Base-by-base conservation (phyloP, 2,329 filamentous ascomycete genomes). In the Pseudodiploospora longispora region DNA sequence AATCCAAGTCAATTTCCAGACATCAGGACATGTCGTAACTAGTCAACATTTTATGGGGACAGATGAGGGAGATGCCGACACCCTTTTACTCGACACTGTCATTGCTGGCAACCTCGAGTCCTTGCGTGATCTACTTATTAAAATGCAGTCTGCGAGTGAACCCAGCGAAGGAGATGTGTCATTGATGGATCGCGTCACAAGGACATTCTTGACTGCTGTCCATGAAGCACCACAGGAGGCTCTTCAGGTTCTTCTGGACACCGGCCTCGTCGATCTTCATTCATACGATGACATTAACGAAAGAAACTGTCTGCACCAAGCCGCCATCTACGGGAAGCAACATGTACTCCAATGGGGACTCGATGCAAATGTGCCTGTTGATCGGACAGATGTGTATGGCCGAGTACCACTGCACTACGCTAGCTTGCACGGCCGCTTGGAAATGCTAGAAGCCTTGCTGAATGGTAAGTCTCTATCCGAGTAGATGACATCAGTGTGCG, bases 251-350 rank as follows among this genome's bases (percentile, higher is more conserved):
- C 75, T 98, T 28, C 71, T 96, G 28, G 81, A 86, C 40, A 95
- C 90, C 3, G 80, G 80, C 1, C 69, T 93, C 27, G 87, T 98
- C 31, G 85, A 97, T 61, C 76, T 96, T n/a, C 82, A 88, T 57
- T 93, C 89, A 1, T 88, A 95, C 56, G 93, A 98, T 60, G 90
- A 96, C 57, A 97, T 98, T 63, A 98, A 97, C 57, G 91, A 96
- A 67, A 79, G 93, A 35, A 98, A 96, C 57, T 95, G 90, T 59
- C 73, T 98, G 38, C 93, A 98, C 56, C 93, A 97, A 66, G 87
- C 93, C n/a, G 85, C 90, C 1, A 96, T 97, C 42, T 95, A 94
- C 49, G 90, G 90, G 19, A 90, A 90, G 56, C 68, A 77, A 7
- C 83, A 86, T 53, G 85, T 96, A 30, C 70, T 97, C 47, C 71